Conservation (phyloP, 1,284 basidiomycete genomes). For the Blastosporella zonata region DNA sequence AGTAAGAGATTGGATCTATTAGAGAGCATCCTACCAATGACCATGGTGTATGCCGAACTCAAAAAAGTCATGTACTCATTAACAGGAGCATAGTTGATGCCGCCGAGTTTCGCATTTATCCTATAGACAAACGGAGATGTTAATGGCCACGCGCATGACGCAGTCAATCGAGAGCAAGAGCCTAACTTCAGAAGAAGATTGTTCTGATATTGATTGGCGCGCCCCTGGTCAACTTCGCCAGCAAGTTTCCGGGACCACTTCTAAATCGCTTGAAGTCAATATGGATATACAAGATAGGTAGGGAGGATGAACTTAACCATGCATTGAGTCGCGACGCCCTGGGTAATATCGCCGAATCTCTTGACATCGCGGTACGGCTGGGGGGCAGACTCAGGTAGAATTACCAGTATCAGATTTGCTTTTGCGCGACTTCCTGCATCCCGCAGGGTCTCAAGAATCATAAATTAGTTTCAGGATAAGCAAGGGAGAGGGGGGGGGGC, state of each 20-base stretch:
- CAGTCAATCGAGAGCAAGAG: too few species aligned
- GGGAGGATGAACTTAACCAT: conserved; percentile 27
- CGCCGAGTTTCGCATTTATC: conserved; percentile 41
- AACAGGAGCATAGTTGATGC: conserved; percentile 30
- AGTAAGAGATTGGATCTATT: too few species aligned
- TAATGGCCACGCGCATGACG: not conserved
- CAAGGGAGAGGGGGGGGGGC: not conserved
- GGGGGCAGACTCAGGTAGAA: conserved; percentile 32
- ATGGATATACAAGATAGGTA: not conserved
- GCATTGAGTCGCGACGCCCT: conserved; percentile 35
- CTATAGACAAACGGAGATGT: conserved; percentile 21
- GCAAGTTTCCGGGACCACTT: conserved; percentile 29
- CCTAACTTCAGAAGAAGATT: conserved; percentile 37
- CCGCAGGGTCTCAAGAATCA: conserved; percentile 8
- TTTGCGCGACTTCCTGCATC: conserved; percentile 10
- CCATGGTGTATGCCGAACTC: conserved; percentile 27
- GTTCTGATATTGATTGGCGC: conserved; percentile 34
- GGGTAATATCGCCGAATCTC: conserved; percentile 32
- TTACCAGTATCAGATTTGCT: conserved; percentile 26
- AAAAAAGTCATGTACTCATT: conserved; percentile 24
- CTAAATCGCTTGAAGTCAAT: conserved; percentile 16
- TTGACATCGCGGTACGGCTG: conserved; percentile 31
- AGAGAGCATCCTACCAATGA: conserved; percentile 28
- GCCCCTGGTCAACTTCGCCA: conserved; percentile 18
- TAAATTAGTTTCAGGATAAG: not conserved